These are phyloP conservation scores for Chamaenerion angustifolium DNA, from an alignment of 345 rosid species.

Conservation along the genomic window DNA sequence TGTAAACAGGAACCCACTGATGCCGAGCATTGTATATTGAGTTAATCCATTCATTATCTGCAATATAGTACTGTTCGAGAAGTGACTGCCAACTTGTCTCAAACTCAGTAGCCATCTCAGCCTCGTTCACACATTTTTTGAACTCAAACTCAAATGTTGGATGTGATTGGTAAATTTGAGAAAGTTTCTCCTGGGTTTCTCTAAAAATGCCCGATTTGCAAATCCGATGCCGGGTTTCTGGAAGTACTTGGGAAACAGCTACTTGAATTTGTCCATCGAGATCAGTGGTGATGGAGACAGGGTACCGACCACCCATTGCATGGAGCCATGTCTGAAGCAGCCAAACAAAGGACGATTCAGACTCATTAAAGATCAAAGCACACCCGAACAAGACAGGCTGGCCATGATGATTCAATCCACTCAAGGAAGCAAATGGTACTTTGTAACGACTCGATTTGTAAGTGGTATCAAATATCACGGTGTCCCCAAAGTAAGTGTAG, in stretches of 20 bases:
- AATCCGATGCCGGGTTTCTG: slow-evolving; percentile 41
- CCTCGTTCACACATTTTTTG: slow-evolving; percentile 34
- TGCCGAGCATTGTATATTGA: slow-evolving; percentile 45
- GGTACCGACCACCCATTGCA: slow-evolving; percentile 47
- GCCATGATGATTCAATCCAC: slow-evolving; percentile 64
- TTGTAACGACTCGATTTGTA: slow-evolving; percentile 25
- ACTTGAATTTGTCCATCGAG: slow-evolving; percentile 40
- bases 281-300: slow-evolving; percentile 59
- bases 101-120: slow-evolving; percentile 45
- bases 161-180: slow-evolving; percentile 36
- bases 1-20: slow-evolving; percentile 64
- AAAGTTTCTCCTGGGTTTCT: slow-evolving; percentile 53
- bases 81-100: slow-evolving; percentile 52
- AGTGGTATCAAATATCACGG: slow-evolving; percentile 39
- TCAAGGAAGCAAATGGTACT: slow-evolving; percentile 59
- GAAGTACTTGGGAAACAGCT: slow-evolving; percentile 48
- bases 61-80: slow-evolving; percentile 32
- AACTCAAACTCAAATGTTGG: slow-evolving; percentile 61
- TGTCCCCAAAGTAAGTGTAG: slow-evolving; percentile 50
- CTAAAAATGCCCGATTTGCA: slow-evolving; percentile 36
- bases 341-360: slow-evolving; percentile 54
- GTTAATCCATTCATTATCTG: slow-evolving; percentile 56
- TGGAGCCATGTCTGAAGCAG: slow-evolving; percentile 65
- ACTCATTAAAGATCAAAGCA: slow-evolving; percentile 46
- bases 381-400: slow-evolving; percentile 67